Evolutionary conservation across 805 yeast species (phyloP).

Genomic region (Dipodascopsis uninucleata): DNA sequence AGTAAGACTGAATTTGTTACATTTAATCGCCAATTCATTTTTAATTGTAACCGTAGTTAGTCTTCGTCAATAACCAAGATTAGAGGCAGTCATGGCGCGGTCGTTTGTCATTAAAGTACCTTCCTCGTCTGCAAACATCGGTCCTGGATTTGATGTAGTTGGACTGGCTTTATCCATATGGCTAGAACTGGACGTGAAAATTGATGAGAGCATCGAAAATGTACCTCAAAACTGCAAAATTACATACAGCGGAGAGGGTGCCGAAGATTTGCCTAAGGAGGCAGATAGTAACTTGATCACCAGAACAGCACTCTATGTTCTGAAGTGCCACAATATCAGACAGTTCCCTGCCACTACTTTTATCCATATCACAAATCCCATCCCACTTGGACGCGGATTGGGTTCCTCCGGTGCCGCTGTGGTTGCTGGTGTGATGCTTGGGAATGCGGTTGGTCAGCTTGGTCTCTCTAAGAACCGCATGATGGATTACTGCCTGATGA

Average conservation of each 20-base stretch:
- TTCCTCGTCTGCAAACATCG: constrained; percentile 96
- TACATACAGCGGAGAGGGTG: constrained; percentile 74
- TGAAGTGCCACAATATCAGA: constrained; percentile 74
- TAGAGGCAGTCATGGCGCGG: constrained; percentile 21
- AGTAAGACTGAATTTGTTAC: too few relatives aligned
- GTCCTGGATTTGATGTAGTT: constrained; percentile 96
- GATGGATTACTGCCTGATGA: constrained; percentile 92
- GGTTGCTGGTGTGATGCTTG: constrained; percentile 91
- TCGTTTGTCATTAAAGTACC: constrained; percentile 52
- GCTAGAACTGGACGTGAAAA: constrained; percentile 62
- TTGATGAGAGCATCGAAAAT: constrained; percentile 49
- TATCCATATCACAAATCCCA: constrained; percentile 79
- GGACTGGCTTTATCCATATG: constrained; percentile 83
- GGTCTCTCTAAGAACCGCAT: constrained; percentile 72
- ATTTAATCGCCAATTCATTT: too few relatives aligned
- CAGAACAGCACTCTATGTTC: constrained; percentile 84
- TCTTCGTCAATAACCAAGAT: too few relatives aligned
- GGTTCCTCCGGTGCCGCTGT: constrained; percentile 99
- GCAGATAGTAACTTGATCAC: constrained; percentile 84
- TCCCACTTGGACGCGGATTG: constrained; percentile 93
- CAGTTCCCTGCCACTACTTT: constrained; percentile 81
- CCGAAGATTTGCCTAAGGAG: constrained; percentile 69
- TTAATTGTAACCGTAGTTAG: too few relatives aligned
- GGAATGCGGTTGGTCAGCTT: constrained; percentile 75
- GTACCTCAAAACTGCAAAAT: constrained; percentile 63